Base-by-base conservation (phyloP, 2,329 filamentous ascomycete species). In the Proliferodiscus dingleyae region DNA sequence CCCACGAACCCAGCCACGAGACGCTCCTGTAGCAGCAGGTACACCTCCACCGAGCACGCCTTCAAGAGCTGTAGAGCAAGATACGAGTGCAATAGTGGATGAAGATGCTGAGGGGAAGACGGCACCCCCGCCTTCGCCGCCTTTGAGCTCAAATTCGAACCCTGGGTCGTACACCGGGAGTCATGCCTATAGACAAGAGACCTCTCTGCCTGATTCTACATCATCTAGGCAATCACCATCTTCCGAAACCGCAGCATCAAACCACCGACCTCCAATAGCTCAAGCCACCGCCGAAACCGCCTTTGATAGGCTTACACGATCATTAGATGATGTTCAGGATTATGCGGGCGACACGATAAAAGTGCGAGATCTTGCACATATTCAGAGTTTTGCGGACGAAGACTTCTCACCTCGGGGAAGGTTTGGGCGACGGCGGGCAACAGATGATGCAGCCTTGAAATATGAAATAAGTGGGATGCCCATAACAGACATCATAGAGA, bases 401-500 rank as follows among this genome's bases (percentile, higher is more conserved):
- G 88, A 95, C 54, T 71, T 83, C 48, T 73, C 84, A 62, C 81
- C 66, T 55, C 75, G 68, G 64, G 75, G 55, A 4, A 53, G 71
- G 71, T 45, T 66, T 73, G 45, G 73, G 72, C 53, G 76, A 72
- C 49, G 69, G 71, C 10, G 73, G 71, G 26, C 64, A 73, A 29
- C 74, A 76, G 56, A 74, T 74, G 52, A 77, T 76, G 43, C 65
- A 63, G 48, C 52, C 11, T 46, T 63, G 68, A 81, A 80, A 63
- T 98, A 95, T 65, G 93, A 97, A 67, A 96, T 98, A 59, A 96
- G 90, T 68, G 87, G 81, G 43, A 97, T 98, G 91, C 93, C 93
- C 42, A 94, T 97, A 45, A 82, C 85, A 54, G 91, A 98, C 63
- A 88, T 98, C 57, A 98, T 98, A 63, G 91, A 97, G 67, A 97